Base-by-base conservation (phyloP, 2,329 filamentous ascomycete genomes). In the Ascomycota sp. region DNA sequence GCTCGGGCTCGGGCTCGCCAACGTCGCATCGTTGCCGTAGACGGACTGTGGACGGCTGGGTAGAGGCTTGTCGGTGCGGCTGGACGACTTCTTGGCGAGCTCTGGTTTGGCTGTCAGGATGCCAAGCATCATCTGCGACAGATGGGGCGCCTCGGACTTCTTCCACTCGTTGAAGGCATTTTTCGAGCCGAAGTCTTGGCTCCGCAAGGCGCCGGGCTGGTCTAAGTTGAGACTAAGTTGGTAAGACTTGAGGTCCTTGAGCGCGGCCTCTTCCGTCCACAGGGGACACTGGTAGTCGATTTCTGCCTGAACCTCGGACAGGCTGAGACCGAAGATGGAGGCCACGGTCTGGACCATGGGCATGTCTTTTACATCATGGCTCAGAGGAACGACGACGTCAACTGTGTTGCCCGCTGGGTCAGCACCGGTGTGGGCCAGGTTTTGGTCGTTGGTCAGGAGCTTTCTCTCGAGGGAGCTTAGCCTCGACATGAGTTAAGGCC, bases 321-420 rank as follows among this genome's bases (percentile, higher is more conserved):
- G 71, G 26, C 73, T 72, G 34, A 86, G 63, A 27, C 77, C 78
- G 52, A 95, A 98, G 37, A 94, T 79, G 42, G 67, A 75, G 30
- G 77, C 79, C 19, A 98, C 85, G 23, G 76, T 69, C 48, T 89
- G 76, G 20, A 93, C 89, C 54, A 94, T 67, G 23, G 75, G 75
- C 89, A 98, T 98, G 47, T 98, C 89, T 53, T 89, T 93, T 46
- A 95, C 76, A 51, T 94, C 81, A 51, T 93, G 81, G 45, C 73
- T 89, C 33, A 91, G 59, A 8, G 86, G 83, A 3, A 83, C 69
- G 33, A 79, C 65, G 15, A 86, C 78, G 50, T 94, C 86, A 37
- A 89, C 65, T 7, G 75, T 78, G 13, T 45, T 51, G 20, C 52
- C 52, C 15, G 43, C 43, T 9, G 45, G 44, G 31, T 50, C 49